phyloP scores from a whole-genome alignment of 2,329 filamentous ascomycete species.

The Macrophomina phaseolina region DNA sequence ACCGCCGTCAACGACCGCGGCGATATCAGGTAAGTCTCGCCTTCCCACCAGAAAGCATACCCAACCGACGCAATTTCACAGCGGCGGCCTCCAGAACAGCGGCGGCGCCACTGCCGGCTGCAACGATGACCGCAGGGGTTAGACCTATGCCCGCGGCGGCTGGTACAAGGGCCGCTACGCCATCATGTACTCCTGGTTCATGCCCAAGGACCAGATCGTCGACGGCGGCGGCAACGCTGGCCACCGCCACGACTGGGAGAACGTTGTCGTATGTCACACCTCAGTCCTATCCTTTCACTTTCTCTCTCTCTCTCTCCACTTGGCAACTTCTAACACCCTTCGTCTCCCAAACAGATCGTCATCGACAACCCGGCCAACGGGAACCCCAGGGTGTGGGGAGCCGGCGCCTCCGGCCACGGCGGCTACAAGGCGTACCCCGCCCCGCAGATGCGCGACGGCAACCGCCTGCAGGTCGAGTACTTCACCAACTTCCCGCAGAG shows the following conservation, averaged over 20 bases:
- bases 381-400: constrained; percentile 41
- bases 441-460: constrained; percentile 32
- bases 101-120: constrained; percentile 42
- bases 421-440: constrained; percentile 40
- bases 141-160: constrained; percentile 47
- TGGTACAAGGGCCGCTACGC: constrained; percentile 40
- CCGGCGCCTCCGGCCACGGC: constrained; percentile 47
- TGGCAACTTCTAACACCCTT: background rate
- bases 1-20: constrained; percentile 31
- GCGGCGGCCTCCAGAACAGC: constrained; percentile 44
- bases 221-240: constrained; percentile 42
- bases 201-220: constrained; percentile 53
- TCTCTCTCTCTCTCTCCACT: background rate
- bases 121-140: constrained; percentile 41
- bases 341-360: background rate
- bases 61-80: constrained; percentile 12
- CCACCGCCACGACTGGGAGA: constrained; percentile 53
- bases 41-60: too few species aligned
- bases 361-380: constrained; percentile 33
- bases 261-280: constrained; percentile 43
- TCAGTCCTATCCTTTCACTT: constrained; percentile 30
- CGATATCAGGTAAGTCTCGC: constrained; percentile 10
- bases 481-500: constrained; percentile 40
- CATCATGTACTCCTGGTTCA: constrained; percentile 55
- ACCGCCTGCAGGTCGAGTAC: constrained; percentile 42